Evolutionary conservation across 208 protist genomes (phyloP), one percentile per base, ranked within the genome.

Genomic region (Trypanosoma congolense): DNA sequence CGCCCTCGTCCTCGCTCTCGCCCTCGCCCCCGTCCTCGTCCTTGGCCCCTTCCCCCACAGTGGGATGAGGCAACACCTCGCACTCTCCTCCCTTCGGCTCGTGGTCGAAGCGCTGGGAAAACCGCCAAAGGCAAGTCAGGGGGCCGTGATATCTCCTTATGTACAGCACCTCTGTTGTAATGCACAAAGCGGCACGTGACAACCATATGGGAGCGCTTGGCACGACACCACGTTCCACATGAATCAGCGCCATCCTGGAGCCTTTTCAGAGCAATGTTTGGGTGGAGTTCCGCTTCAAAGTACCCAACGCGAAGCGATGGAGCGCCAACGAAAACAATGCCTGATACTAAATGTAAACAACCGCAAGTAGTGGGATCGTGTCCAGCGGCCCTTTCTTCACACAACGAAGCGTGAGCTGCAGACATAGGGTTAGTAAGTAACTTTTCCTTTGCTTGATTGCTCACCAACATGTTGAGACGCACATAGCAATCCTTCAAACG

Each of bases 141-240:
- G 9, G 71, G 52, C 21, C 57, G 66, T 10, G 77, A 72, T 51
- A 61, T 73, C 65, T 92, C 84, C 22, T 75, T 83, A 58, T 87
- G 82, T 21, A 41, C 58, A 9, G 46, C 50, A 2, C 68, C 75
- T 3, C 75, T 55, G 41, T 79, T 75, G 69, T 88, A 92, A 51
- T 92, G 84, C 22, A 92, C 28, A 50, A 62, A 83, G n/a, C 25
- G 33, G 61, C 84, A 92, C 36, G 77, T 88, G 8, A 78, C 77
- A 25, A 92, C 64, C 29, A 86, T 73, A 49, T 92, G 84, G 2
- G 80, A 84, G 14, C 72, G 75, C 3, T 22, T 4, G 43, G 22
- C 50, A 35, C 63, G 73, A 56, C 84, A 92, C 84, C 84, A 92
- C 25, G 67, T 56, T 40, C 84, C 84, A 56, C 77, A 85, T 28